Evolutionary conservation across 2,329 filamentous ascomycete genomes (phyloP).

Genomic region (Claviceps purpurea): DNA sequence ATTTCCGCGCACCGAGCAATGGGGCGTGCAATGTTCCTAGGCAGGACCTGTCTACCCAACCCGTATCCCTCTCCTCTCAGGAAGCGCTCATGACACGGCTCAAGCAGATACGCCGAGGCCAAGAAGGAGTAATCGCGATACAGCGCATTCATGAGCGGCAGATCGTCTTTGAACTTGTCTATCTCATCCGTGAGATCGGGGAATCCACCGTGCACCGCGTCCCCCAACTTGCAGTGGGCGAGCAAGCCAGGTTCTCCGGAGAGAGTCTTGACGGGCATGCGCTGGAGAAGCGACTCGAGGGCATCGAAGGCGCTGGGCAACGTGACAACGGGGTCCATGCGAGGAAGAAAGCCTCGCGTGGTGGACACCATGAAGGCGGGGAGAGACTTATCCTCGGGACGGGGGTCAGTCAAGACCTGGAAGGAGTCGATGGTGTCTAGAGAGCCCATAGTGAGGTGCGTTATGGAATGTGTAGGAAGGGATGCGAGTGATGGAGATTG

Average conservation of each 20-base stretch:
- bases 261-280: constrained; percentile 66
- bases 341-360: constrained; percentile 59
- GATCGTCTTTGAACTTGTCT: constrained; percentile 58
- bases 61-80: constrained; percentile 64
- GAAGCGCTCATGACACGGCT: constrained; percentile 73
- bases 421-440: constrained; percentile 29
- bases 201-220: constrained; percentile 58
- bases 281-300: constrained; percentile 57
- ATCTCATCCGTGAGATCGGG: constrained; percentile 64
- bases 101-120: constrained; percentile 76
- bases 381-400: constrained; percentile 46
- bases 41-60: constrained; percentile 59
- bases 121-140: constrained; percentile 90
- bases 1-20: constrained; percentile 74
- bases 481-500: not conserved
- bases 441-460: constrained; percentile 26
- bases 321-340: constrained; percentile 44
- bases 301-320: constrained; percentile 63
- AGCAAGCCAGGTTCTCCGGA: constrained; percentile 67
- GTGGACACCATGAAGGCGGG: constrained; percentile 72
- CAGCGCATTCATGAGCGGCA: constrained; percentile 69
- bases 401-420: constrained; percentile 48
- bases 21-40: constrained; percentile 61
- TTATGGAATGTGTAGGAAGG: not conserved
- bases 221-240: constrained; percentile 59